Base-by-base conservation (phyloP, 2,329 filamentous ascomycete species). In the Helotiales sp. region DNA sequence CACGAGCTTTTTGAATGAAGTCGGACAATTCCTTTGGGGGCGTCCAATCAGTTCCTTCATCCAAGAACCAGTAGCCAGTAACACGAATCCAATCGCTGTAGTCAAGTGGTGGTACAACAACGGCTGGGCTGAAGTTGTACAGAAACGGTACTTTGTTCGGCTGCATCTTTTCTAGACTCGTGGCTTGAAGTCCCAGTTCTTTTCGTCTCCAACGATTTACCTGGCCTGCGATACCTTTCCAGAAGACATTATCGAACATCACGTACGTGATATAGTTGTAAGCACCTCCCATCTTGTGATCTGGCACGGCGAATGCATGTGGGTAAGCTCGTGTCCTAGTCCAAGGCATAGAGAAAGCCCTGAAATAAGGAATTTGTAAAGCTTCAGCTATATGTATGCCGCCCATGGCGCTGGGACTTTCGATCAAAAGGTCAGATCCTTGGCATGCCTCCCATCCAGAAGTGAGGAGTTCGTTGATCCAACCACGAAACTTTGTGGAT, bases 341-440 rank as follows among this genome's bases (percentile, higher is more conserved):
- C 95, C 95, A 99, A 0, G 95, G 95, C 95, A 99, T 99, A 17
- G 92, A 96, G 71, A 99, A 99, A 0, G 93, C 93, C 55, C 95
- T 86, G 77, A 98, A 98, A 73, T 99, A 99, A 0, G 95, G 95
- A 44, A 99, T 96, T 13, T 85, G 81, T 1, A 99, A 81, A 24
- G 92, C 91, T 75, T 99, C 95, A 1, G 95, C 95, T 64, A 99
- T 96, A 72, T 99, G 95, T 54, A 99, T 96, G 25, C 95, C 95
- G 0, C 89, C 92, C 95, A 99, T 99, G 13, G 95, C 92, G 57
- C 91, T 96, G 0, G 95, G 95, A 47, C 91, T 96, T 72, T 99
- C 95, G 60, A 99, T 96, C 36, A 99, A 79, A 30, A 99, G 77
- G 71, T 99, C 93, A 1, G 89, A 89, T 24, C 87, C 89, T 72